Evolutionary conservation across 805 yeast genomes (phyloP), one percentile per base, ranked within the genome.

Genomic region (Kazachstania bromeliacearum): DNA sequence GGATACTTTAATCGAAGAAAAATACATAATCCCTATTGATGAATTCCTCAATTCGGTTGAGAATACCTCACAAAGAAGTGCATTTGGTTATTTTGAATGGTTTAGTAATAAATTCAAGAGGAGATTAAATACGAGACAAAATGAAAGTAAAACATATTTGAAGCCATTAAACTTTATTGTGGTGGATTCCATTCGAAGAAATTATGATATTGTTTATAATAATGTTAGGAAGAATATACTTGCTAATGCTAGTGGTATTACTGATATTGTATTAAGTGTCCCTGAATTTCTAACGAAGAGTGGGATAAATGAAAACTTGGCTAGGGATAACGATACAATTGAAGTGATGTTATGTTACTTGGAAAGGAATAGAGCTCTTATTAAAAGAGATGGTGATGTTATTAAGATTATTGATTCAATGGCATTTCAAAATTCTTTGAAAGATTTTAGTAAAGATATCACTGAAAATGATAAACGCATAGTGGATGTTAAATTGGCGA

Each of bases 381-480:
- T 57, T 9, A 28, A 39, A 5, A 35, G 26, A 14, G 37, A 45
- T 5, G 40, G 36, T 7, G 34, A 41, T 28, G 33, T 46, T 1
- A 30, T 57, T 6, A 57, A 57, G 32, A 28, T 57, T 7, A 30
- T 48, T 10, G 43, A 43, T 13, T 34, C 45, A 7, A 20, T 35
- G 7, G 36, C 28, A 6, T 21, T 49, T 5, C 37, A 44, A 6
- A 48, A 48, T 31, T 21, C 55, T 28, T 43, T 54, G 4, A 14
- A 39, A 16, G 31, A 33, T 9, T 39, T 33, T 18, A 19, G 36
- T 0, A 41, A 36, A 4, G 49, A 40, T 3, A 44, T 64, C 4
- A 59, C 63, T 3, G 62, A 57, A 13, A 51, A 57, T 28, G 68
- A 64, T 42, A 38, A 40, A 16, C 50, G 56, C 2, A 57, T 63